Evolutionary conservation across 176 grass and related monocot species (phyloP).

Genomic region (Panicum miliaceum): DNA sequence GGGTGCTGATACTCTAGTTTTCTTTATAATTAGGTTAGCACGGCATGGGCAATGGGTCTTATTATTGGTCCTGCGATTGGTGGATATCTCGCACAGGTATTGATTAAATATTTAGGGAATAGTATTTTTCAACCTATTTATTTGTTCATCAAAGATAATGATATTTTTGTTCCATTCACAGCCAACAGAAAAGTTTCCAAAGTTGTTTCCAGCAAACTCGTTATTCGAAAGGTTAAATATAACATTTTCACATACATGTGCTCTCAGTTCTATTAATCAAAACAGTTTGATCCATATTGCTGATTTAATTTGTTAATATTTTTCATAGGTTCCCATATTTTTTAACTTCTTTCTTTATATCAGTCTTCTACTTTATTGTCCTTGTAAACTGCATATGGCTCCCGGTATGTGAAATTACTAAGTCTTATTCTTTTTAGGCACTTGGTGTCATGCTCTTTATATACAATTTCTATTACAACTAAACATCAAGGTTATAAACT

Average conservation of each 20-base stretch:
- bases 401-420: constrained; percentile 55
- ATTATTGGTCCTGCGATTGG: constrained; percentile 76
- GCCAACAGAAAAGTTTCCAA: constrained; percentile 62
- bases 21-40: constrained; percentile 46
- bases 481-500: too few relatives aligned
- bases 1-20: neutral
- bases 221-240: constrained; percentile 63
- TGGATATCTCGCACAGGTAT: constrained; percentile 79
- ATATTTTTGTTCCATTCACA: neutral
- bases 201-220: constrained; percentile 60
- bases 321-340: constrained; percentile 79
- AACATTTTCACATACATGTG: neutral
- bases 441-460: too few relatives aligned
- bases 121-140: neutral
- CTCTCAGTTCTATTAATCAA: neutral
- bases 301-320: neutral
- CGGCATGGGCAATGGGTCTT: constrained; percentile 73
- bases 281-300: constrained; percentile 1
- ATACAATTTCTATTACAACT: neutral
- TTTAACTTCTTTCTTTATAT: constrained; percentile 64
- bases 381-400: constrained; percentile 77
- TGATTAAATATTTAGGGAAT: neutral
- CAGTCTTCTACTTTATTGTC: constrained; percentile 48
- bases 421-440: neutral
- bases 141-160: neutral